Base-by-base conservation (phyloP, 257 asterid genomes). In the Gentiana macrophylla region DNA sequence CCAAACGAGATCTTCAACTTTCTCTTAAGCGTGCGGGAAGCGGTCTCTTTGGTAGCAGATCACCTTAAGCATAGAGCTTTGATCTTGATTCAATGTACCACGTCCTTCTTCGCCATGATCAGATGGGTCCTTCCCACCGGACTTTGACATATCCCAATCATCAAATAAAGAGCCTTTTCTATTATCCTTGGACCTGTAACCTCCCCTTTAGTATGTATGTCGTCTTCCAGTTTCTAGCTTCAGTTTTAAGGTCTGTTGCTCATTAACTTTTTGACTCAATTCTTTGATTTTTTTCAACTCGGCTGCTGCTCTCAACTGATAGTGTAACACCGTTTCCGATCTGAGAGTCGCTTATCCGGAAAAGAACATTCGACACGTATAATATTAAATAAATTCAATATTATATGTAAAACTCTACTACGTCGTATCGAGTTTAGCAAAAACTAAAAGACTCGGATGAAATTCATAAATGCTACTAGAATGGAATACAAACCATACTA, bases 41-140 rank as follows among this genome's bases (percentile, higher is more conserved):
- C 99, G 88, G 70, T 92, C 99, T 34, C 99, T 84, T 72, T 92
- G 99, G 74, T 79, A 85, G 94, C 99, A 92, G 52, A 92, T 92
- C 84, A 92, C 98, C 78, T 84, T 86, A 64, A 90, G 95, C 98
- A 90, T 90, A 52, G 98, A 90, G 74, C 79, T 87, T 66, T 90
- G 98, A 78, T 90, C 98, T 67, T 77, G 80, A 68, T 90, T 95
- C 45, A 84, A 56, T 38, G 83, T 68, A 68, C 72, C 74, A 59
- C 82, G 89, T 71, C 79, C 82, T 61, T 79, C 95, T 69, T 82
- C 94, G 48, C 73, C 70, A 79, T 79, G 84, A 80, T 88, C 90
- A 8, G 73, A 76, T 65, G 75, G 82, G 63, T 75, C 86, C 2
- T 77, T 59, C 67, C 91, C 80, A 63, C 94, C 88, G 60, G 97